Conservation (phyloP, 1,284 basidiomycete genomes). For the Cutaneotrichosporon arboriforme region DNA sequence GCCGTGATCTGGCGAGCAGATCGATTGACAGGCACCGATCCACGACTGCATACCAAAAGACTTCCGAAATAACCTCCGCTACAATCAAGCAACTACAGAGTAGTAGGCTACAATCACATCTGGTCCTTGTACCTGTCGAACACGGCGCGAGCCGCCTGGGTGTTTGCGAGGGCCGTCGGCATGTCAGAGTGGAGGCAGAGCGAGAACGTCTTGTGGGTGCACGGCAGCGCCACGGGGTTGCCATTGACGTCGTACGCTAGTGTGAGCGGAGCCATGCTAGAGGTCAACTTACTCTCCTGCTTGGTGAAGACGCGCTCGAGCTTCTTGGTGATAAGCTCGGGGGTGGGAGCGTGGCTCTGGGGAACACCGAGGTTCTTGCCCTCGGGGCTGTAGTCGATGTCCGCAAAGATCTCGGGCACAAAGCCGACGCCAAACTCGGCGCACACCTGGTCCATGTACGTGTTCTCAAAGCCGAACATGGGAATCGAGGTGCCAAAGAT, state of each 20-base stretch:
- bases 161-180: conserved; percentile 15
- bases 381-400: conserved; percentile 32
- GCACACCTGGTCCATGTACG: conserved; percentile 36
- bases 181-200: conserved; percentile 49
- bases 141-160: conserved; percentile 7
- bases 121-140: not conserved
- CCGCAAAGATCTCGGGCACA: conserved; percentile 37
- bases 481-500: conserved; percentile 20
- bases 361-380: conserved; percentile 36
- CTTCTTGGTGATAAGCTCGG: conserved; percentile 60
- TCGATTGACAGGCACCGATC: no score
- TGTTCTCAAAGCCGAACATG: conserved; percentile 39
- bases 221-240: not conserved
- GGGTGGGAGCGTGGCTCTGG: conserved; percentile 14
- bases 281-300: no score
- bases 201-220: not conserved
- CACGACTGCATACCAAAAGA: no score
- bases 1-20: no score
- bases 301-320: conserved; percentile 61
- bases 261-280: no score
- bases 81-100: no score
- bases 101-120: no score
- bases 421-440: conserved; percentile 36
- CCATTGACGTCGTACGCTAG: not conserved
- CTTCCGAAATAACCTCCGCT: no score